These are phyloP conservation scores for Neoarthrinium moseri DNA, from an alignment of 2,329 filamentous ascomycete genomes.

Conservation along the genomic window DNA sequence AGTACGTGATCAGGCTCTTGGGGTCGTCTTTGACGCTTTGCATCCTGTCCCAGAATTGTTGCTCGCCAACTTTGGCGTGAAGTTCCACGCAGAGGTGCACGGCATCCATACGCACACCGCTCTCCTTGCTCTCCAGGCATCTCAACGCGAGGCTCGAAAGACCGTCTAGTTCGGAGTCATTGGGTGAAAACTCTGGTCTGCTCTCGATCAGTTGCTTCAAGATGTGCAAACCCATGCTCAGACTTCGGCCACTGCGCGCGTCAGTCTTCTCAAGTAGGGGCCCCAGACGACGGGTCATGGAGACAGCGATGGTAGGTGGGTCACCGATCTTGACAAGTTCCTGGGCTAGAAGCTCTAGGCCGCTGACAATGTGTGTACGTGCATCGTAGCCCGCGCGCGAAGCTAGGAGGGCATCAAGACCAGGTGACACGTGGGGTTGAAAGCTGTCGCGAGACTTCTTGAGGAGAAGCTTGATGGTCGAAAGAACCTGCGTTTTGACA, in stretches of 20 bases:
- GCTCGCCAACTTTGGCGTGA: constrained; percentile 61
- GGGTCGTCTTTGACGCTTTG: constrained; percentile 67
- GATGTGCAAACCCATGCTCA: constrained; percentile 64
- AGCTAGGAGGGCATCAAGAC: constrained; percentile 65
- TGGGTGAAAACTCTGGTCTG: constrained; percentile 45
- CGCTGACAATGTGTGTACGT: constrained; percentile 69
- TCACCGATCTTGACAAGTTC: constrained; percentile 69
- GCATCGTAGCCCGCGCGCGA: constrained; percentile 67
- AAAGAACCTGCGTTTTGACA: constrained; percentile 71
- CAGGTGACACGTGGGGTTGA: constrained; percentile 64
- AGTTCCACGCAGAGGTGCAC: constrained; percentile 75
- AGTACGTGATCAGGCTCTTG: constrained; percentile 77
- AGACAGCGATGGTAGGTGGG: constrained; percentile 56
- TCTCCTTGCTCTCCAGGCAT: constrained; percentile 60
- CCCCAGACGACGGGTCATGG: constrained; percentile 49
- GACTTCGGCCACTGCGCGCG: constrained; percentile 45
- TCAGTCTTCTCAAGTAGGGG: constrained; percentile 38
- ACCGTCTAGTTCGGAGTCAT: constrained; percentile 48
- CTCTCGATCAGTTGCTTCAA: constrained; percentile 57
- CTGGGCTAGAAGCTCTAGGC: constrained; percentile 70
- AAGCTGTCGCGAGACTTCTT: constrained; percentile 66
- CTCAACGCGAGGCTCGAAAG: constrained; percentile 51
- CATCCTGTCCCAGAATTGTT: constrained; percentile 66
- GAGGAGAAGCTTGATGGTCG: constrained; percentile 71
- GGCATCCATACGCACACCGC: constrained; percentile 70